Base-by-base conservation (phyloP, 2,329 filamentous ascomycete species). In the Curvularia spicifera region DNA sequence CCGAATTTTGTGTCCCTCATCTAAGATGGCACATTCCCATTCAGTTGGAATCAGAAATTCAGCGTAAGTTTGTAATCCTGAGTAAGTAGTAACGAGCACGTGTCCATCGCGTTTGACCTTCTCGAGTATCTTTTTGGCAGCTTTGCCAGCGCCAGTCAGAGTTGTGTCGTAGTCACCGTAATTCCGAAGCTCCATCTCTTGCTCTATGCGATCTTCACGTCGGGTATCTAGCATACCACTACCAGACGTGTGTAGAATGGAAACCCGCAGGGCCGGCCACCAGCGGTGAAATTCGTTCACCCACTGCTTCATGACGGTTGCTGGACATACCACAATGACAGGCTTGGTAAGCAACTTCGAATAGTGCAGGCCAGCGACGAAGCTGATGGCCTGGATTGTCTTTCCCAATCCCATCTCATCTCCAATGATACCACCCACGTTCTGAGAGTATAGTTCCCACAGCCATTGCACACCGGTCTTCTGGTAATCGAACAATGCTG, bases 321-420 rank as follows among this genome's bases (percentile, higher is more conserved):
- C 94, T 1, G 95, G 95, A 50, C 93, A 93, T 4, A 99, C 93
- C 7, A 99, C 86, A 59, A 99, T 91, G 43, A 96, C 88, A 0
- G 95, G 95, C 59, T 91, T 91, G 22, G 85, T 86, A 22, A 98
- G 84, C 70, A 88, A 91, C 66, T 89, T 91, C 78, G 93, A 98
- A 77, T 97, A 93, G 74, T 99, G 95, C 8, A 99, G 80, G 2
- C 92, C 91, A 2, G 95, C 93, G 48, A 99, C 82, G 68, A 96
- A 96, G 0, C 92, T 88, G 50, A 91, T 91, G 45, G 87, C 83
- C 71, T 91, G 89, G 26, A 91, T 89, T 1, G 95, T 99, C 79
- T 99, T 99, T 4, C 95, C 95, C n/a, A 99, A 80, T 0, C 96
- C 95, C 95, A 99, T 99, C 77, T 99, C 95, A 71, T 99, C 95